Conservation (phyloP, 176 grass and related monocot species). For the Cenchrus fungigraminus region DNA sequence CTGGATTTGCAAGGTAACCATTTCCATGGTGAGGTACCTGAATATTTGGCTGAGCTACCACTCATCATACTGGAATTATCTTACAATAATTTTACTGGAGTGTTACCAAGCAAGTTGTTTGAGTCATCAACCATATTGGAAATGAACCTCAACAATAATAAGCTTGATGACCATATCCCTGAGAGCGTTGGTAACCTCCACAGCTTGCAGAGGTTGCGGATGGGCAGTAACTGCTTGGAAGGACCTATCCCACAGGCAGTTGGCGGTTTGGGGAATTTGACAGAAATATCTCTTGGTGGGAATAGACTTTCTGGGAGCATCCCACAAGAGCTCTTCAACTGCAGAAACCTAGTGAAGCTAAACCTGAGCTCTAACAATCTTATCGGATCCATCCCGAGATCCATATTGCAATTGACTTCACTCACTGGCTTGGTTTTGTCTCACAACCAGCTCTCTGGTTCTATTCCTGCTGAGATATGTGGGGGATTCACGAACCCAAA, state of each 20-base stretch:
- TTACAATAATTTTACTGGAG: constrained; percentile 74
- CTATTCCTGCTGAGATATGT: constrained; percentile 75
- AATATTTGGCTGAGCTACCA: constrained; percentile 68
- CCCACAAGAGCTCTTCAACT: constrained; percentile 72
- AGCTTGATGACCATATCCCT: constrained; percentile 60
- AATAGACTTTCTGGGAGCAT: constrained; percentile 79
- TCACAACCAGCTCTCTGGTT: constrained; percentile 65
- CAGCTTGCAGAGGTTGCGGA: constrained; percentile 45
- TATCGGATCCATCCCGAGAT: constrained; percentile 53
- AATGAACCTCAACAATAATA: constrained; percentile 61
- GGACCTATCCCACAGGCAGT: constrained; percentile 61
- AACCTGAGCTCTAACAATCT: constrained; percentile 75
- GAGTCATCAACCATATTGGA: constrained; percentile 62
- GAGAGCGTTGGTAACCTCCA: constrained; percentile 52
- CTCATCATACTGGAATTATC: constrained; percentile 57
- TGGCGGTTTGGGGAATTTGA: constrained; percentile 66
- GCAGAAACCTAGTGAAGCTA: constrained; percentile 70
- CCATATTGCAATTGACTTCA: constrained; percentile 61
- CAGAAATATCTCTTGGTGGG: constrained; percentile 54
- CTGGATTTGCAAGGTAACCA: constrained; percentile 65
- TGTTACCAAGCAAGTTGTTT: constrained; percentile 60
- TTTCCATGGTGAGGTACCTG: constrained; percentile 72
- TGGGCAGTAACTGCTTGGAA: constrained; percentile 71
- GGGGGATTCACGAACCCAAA: constrained; percentile 48
- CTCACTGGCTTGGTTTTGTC: constrained; percentile 80